A percentile compares a stretch with the other conserved stretches of the same genome.
Evolutionary conservation across 257 asterid genomes (phyloP).

Genomic region (Oldenlandia corymbosa): DNA sequence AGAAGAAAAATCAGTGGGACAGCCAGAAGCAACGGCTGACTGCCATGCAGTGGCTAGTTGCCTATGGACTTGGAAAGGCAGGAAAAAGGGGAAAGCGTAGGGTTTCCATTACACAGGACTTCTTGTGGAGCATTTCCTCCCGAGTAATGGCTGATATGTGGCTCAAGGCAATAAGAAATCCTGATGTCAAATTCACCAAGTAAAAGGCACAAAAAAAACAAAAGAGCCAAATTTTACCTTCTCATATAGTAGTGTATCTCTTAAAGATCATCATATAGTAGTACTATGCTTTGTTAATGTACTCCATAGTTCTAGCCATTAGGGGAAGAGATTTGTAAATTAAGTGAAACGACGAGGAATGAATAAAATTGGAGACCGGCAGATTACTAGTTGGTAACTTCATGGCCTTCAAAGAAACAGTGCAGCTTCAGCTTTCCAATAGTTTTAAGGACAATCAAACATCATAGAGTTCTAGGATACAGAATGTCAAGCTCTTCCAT

Average conservation of each 20-base stretch:
- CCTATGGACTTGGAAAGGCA: conserved; percentile 60
- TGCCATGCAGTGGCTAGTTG: conserved; percentile 81
- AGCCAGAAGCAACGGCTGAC: conserved; percentile 76
- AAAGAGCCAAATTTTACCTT: not conserved
- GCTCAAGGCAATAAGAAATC: conserved; percentile 88
- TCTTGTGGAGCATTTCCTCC: conserved; percentile 76
- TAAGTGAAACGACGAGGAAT: not conserved
- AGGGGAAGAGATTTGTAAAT: conserved; percentile 2
- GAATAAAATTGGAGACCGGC: not conserved
- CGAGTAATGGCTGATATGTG: conserved; percentile 92
- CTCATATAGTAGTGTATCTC: not conserved
- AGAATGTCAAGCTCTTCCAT: not conserved
- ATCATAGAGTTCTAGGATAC: not conserved
- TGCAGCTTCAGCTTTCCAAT: not conserved
- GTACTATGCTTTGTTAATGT: not conserved
- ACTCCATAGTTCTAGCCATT: not conserved
- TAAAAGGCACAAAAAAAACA: conserved; percentile 13
- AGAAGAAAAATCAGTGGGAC: conserved; percentile 48
- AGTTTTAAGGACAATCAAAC: not conserved
- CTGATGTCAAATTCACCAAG: conserved; percentile 68
- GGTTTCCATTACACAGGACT: conserved; percentile 42
- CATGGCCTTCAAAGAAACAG: too few relatives aligned
- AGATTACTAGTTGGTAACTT: not conserved
- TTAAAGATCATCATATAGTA: not conserved
- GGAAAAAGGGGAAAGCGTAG: conserved; percentile 47